Conservation (phyloP, 2,329 filamentous ascomycete genomes). For the Pseudogymnoascus sp. region DNA sequence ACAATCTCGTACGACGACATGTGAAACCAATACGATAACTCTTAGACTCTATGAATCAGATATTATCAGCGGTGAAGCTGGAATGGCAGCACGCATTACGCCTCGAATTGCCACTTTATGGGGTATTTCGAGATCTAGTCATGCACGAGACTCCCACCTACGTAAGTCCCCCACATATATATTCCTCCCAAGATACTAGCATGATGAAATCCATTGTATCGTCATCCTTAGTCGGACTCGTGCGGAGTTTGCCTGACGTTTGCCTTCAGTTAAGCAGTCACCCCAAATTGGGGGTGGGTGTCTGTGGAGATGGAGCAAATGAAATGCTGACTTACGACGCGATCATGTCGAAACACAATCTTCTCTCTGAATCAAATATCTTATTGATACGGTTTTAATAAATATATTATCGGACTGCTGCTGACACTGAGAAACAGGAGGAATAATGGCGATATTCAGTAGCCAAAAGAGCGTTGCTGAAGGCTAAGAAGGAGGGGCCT, state of each 20-base stretch:
- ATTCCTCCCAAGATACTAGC: conserved; percentile 17
- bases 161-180: background rate
- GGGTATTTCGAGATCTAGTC: background rate
- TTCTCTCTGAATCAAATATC: conserved; percentile 41
- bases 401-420: background rate
- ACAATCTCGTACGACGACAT: conserved; percentile 42
- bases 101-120: background rate
- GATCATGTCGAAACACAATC: conserved; percentile 45
- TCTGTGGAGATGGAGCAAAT: conserved; percentile 1
- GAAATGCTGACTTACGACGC: conserved; percentile 26
- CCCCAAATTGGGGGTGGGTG: conserved; percentile 18
- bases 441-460: background rate
- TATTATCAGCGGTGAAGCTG: background rate
- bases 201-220: conserved; percentile 86
- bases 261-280: conserved; percentile 12
- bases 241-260: conserved; percentile 25
- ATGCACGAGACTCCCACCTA: background rate
- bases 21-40: conserved; percentile 20
- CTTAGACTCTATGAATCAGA: background rate
- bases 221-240: conserved; percentile 93
- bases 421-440: background rate
- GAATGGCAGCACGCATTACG: background rate
- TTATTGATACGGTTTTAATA: background rate
- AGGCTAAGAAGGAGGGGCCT: background rate
- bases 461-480: background rate